A percentile compares a stretch with the other conserved stretches of the same genome.
phyloP scores from a whole-genome alignment of 176 grass and related monocot species.

The Tillandsia fasciculata region DNA sequence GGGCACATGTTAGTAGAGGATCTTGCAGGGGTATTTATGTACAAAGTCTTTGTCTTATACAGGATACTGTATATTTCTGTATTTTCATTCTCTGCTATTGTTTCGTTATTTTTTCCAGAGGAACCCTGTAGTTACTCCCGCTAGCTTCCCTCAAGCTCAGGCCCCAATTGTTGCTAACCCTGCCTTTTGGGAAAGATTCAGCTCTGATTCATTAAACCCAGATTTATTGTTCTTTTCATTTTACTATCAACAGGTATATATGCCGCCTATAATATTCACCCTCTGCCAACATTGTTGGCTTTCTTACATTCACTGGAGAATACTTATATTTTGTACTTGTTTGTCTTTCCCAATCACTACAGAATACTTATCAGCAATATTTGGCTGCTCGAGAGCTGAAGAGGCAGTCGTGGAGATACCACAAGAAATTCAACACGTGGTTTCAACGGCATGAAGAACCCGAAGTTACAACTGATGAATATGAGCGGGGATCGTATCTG shows the following conservation, averaged over 20 bases:
- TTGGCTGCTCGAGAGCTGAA: constrained; percentile 86
- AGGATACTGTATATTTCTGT: not conserved
- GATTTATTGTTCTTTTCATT: constrained; percentile 95
- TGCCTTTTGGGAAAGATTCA: constrained; percentile 85
- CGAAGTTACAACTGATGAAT: constrained; percentile 88
- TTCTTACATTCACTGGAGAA: not conserved
- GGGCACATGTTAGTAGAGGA: too few species aligned
- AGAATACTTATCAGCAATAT: constrained; percentile 96
- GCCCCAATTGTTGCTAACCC: constrained; percentile 74
- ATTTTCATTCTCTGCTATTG: not conserved
- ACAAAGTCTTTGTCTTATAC: not conserved
- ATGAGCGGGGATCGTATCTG: constrained; percentile 81
- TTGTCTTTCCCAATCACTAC: constrained; percentile 13
- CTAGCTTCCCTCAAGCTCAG: constrained; percentile 80
- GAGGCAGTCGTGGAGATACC: constrained; percentile 96
- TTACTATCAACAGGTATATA: constrained; percentile 82
- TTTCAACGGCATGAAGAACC: constrained; percentile 98
- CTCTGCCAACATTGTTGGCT: not conserved
- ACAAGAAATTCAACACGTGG: constrained; percentile 93
- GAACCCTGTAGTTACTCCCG: constrained; percentile 59
- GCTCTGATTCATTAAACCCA: constrained; percentile 60
- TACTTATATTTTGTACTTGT: constrained; percentile 4
- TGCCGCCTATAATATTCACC: too few species aligned
- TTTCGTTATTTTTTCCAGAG: constrained; percentile 52
- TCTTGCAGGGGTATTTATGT: too few species aligned